Evolutionary conservation across 805 yeast species (phyloP), one percentile per base, ranked within the genome.

Genomic region (Yarrowia sp.): DNA sequence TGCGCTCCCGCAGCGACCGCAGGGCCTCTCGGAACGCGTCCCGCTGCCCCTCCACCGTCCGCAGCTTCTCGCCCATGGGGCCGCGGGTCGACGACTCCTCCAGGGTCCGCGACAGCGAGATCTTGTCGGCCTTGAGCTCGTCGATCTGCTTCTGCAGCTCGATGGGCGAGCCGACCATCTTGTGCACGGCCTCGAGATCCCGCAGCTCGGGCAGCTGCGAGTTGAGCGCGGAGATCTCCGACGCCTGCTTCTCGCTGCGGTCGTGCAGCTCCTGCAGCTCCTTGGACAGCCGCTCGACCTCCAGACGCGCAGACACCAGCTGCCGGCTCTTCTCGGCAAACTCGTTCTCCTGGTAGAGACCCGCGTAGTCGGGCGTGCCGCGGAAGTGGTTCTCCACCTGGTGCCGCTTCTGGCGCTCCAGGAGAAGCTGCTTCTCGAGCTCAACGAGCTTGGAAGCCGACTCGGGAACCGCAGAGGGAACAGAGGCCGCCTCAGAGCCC

Each of bases 1-100:
- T 73, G 32, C 77, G 71, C 60, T 74, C 77, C 13, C 75, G 67
- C 60, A 76, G 65, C 3, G 78, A 68, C n/a, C 78, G 71, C 25
- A 76, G 65, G 3, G 79, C 76, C 46, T 74, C 75, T 56, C 76
- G 72, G 24, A 76, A 67, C 12, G 75, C 78, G 36, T 70, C 70
- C 25, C 79, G 69, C 65, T 76, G 79, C 10, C 65, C 27, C 42
- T 71, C 74, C 22, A 73, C 71, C 3, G 68, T 65, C 51, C 67
- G 68, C 61, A 74, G 68, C 55, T 74, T 73, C 21, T 71, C 74
- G n/a, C 73, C 70, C 12, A 72, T 64, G 6, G 73, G 73, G 5
- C 75, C 75, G 18, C 69, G 64, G 10, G 68, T 68, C 7, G 71
- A 63, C 47, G 66, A 53, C 64, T 73, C 72, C 63, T 70, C 74